These are phyloP conservation scores for Hortiboletus campestris DNA, from an alignment of 768 basidiomycete genomes.

Conservation along the genomic window DNA sequence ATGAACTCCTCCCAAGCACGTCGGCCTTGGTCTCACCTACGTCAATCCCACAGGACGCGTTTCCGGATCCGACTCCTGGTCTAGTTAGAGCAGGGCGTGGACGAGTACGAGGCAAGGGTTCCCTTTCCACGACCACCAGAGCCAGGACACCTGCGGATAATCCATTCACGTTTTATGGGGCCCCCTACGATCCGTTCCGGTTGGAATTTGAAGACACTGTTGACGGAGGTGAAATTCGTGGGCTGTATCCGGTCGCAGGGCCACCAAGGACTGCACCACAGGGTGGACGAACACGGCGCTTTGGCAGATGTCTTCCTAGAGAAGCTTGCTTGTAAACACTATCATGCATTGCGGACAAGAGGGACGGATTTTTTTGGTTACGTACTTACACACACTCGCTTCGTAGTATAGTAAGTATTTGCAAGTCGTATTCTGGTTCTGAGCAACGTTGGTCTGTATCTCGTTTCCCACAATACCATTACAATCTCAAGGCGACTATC, in stretches of 20 bases:
- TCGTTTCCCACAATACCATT: conserved; percentile 18
- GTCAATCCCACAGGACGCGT: conserved; percentile 19
- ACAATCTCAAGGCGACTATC: background rate
- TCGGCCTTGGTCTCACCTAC: conserved; percentile 1
- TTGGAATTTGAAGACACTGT: conserved; percentile 11
- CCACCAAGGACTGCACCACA: conserved; percentile 1
- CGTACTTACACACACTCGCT: background rate
- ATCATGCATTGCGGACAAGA: background rate
- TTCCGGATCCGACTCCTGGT: conserved; percentile 21
- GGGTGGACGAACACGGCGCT: conserved; percentile 10
- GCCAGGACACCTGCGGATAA: background rate
- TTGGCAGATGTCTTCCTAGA: conserved; percentile 13
- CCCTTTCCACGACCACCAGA: background rate
- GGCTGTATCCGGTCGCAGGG: conserved; percentile 9
- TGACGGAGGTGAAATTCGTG: background rate
- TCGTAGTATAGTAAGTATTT: background rate
- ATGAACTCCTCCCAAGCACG: conserved; percentile 15
- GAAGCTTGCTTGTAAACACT: conserved; percentile 12
- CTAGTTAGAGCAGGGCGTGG: background rate
- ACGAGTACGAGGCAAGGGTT: background rate
- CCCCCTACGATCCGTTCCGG: conserved; percentile 24
- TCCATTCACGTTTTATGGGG: conserved; percentile 1
- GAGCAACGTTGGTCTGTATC: background rate
- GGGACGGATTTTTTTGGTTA: background rate
- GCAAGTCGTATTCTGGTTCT: background rate